Evolutionary conservation across 495 filamentous ascomycete genomes (phyloP), one percentile per base, ranked within the genome.

Genomic region (Lophium mytilinum): DNA sequence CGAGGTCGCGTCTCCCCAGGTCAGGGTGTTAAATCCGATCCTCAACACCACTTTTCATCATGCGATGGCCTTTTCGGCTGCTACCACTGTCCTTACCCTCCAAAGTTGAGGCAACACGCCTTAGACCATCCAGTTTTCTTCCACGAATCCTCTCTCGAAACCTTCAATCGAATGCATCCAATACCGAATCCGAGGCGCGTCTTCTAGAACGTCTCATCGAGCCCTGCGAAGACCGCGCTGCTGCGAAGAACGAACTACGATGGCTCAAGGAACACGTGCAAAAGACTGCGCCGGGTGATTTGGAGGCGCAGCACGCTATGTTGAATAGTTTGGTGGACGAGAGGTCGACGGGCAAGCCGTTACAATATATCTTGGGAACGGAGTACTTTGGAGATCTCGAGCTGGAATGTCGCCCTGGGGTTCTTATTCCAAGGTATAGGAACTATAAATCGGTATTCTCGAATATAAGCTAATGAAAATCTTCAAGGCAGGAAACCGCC

Each of bases 331-430:
- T 67, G 15, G 89, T 84, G 54, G 54, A 67, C 11, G 65, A 77
- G 37, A 77, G 93, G 39, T 76, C 80, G 2, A 69, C 58, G 30
- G 90, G 90, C 1, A 72, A 78, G 37, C 93, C 93, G 0, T 73
- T 98, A 7, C 93, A 97, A 66, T 98, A 96, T 65, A 79, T 96
- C 10, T 75, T 98, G 3, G 90, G 90, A 0, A 82, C 83, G 14
- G 91, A 97, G 66, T 91, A 87, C 11, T 96, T 98, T 66, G 91
- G 90, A 0, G 73, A 83, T 2, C 69, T 96, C 11, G 84, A 91
- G 40, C 87, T 98, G n/a, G 71, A 77, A 39, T 95, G 89, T 61
- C 70, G 72, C 37, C 78, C 73, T 12, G 87, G 87, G 0, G 90
- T 96, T 0, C 69, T 98, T 43, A 95, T 98, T 59, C 92, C 92